Percentiles rank a stretch among this genome's conserved stretches.
These are phyloP conservation scores for Talaromyces sp. DNA, from an alignment of 2,329 filamentous ascomycete genomes.

Conservation along the genomic window DNA sequence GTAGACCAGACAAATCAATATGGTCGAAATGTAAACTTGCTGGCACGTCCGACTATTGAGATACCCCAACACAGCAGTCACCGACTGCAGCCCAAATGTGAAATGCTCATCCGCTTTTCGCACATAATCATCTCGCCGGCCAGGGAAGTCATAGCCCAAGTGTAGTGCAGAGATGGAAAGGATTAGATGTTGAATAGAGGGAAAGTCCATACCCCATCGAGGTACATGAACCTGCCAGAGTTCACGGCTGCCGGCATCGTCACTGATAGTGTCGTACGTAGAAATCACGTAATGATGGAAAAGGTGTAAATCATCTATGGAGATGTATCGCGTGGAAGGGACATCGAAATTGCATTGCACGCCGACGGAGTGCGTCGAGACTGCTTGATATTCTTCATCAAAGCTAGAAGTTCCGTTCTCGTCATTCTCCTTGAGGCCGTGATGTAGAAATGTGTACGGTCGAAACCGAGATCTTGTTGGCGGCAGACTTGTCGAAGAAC, in stretches of 20 bases:
- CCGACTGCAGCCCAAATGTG: conserved; percentile 33
- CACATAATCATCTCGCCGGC: conserved; percentile 22
- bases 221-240: conserved; percentile 33
- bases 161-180: conserved; percentile 32
- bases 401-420: not conserved
- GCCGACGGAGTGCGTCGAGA: not conserved
- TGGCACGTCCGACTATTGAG: conserved; percentile 31
- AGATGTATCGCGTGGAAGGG: not conserved
- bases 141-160: conserved; percentile 24
- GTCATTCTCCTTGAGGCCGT: not conserved
- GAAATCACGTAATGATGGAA: conserved; percentile 10
- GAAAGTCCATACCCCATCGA: conserved; percentile 30
- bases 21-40: conserved; percentile 30
- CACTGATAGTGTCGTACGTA: conserved; percentile 5
- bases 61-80: conserved; percentile 28
- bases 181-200: conserved; percentile 33
- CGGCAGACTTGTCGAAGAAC: not conserved
- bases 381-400: not conserved
- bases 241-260: conserved; percentile 14
- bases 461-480: not conserved
- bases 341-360: not conserved
- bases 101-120: conserved; percentile 33
- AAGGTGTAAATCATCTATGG: not conserved
- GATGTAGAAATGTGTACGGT: not conserved
- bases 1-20: conserved; percentile 33